phyloP scores from a whole-genome alignment of 83 land plant species.

The Larix sibirica region DNA sequence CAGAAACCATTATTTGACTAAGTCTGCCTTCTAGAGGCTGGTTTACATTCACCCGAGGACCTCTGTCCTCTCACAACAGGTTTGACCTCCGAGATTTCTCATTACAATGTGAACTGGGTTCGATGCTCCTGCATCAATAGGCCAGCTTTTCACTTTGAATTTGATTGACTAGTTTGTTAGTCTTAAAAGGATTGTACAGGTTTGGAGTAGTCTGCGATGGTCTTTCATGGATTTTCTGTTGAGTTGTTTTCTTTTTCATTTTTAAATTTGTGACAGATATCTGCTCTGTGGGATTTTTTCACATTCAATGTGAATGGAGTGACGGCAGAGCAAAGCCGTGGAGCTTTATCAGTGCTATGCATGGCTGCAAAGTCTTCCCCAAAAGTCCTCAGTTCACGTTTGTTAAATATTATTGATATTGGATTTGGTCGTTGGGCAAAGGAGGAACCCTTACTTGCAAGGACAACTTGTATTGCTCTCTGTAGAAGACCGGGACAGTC shows the following conservation, averaged over 20 bases:
- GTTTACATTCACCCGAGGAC: no score
- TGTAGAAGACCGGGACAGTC: slow-evolving; percentile 62
- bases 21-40: no score
- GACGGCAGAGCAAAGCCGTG: slow-evolving; percentile 88
- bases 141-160: background rate
- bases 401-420: slow-evolving; percentile 93
- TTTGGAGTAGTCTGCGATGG: background rate
- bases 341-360: slow-evolving; percentile 86
- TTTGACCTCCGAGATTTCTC: no score
- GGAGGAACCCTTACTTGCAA: slow-evolving; percentile 95
- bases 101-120: no score
- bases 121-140: no score
- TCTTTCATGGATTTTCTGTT: background rate
- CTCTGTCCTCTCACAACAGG: no score
- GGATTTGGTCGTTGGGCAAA: slow-evolving; percentile 98
- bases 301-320: slow-evolving; percentile 90
- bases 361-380: slow-evolving; percentile 91
- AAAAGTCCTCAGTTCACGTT: slow-evolving; percentile 63
- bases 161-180: background rate
- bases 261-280: slow-evolving; percentile 53
- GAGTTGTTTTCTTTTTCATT: background rate
- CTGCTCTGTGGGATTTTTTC: slow-evolving; percentile 97
- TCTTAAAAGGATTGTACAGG: background rate
- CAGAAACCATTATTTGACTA: no score
- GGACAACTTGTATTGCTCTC: slow-evolving; percentile 91